phyloP scores from a whole-genome alignment of 1,139 yeast genomes.

The Geotrichum carabidarum region DNA sequence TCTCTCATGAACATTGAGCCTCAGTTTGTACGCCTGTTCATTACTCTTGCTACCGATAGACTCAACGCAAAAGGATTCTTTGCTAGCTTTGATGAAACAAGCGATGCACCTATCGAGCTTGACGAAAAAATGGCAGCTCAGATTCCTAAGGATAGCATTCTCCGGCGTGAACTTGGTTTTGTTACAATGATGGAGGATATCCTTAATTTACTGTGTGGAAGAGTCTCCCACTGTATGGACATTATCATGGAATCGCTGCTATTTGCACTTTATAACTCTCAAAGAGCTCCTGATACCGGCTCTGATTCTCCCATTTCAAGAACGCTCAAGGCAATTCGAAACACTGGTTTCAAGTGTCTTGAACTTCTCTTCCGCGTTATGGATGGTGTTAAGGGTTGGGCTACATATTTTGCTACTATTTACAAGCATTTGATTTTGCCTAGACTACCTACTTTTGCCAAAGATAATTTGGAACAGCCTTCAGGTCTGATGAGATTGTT shows the following conservation, averaged over 20 bases:
- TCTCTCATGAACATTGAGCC: slow-evolving; percentile 61
- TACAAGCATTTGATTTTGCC: slow-evolving; percentile 57
- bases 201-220: slow-evolving; percentile 57
- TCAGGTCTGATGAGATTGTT: slow-evolving; percentile 73
- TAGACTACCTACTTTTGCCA: slow-evolving; percentile 60
- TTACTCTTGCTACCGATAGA: slow-evolving; percentile 57
- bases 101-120: slow-evolving; percentile 15
- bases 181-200: slow-evolving; percentile 63
- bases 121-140: slow-evolving; percentile 10
- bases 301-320: slow-evolving; percentile 13
- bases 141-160: slow-evolving; percentile 17
- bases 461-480: slow-evolving; percentile 75
- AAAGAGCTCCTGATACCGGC: slow-evolving; percentile 27
- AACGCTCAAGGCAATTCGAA: slow-evolving; percentile 24
- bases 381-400: slow-evolving; percentile 44
- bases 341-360: slow-evolving; percentile 35
- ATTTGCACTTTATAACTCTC: slow-evolving; percentile 55
- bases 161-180: slow-evolving; percentile 66
- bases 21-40: slow-evolving; percentile 52
- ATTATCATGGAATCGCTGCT: slow-evolving; percentile 57
- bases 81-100: slow-evolving; percentile 28
- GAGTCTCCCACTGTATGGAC: slow-evolving; percentile 48
- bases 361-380: slow-evolving; percentile 26
- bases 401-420: slow-evolving; percentile 47
- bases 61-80: slow-evolving; percentile 45